Conservation (phyloP, 345 rosid species). For the Lenwebbia sp. region DNA sequence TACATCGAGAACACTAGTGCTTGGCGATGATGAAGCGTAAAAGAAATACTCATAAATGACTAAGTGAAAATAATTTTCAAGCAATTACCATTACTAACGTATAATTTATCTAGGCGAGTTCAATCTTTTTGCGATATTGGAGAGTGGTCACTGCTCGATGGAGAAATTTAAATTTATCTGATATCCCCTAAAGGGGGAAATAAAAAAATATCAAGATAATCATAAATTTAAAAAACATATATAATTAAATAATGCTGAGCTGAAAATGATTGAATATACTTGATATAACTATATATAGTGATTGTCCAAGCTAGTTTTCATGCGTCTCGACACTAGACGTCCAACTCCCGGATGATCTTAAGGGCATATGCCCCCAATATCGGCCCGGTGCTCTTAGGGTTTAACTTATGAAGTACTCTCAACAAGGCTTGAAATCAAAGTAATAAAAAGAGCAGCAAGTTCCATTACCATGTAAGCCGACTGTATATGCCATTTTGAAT, state of each 20-base stretch:
- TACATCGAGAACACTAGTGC: too few species aligned
- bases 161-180: neutral
- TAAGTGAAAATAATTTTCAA: neutral
- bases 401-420: neutral
- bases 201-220: neutral
- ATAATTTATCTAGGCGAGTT: neutral
- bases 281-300: neutral
- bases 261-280: neutral
- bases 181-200: neutral
- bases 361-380: neutral
- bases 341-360: neutral
- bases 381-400: neutral
- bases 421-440: neutral
- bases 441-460: neutral
- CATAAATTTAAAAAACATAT: neutral
- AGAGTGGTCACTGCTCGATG: fast-evolving
- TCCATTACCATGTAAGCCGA: neutral
- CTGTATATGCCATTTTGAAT: neutral
- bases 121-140: neutral
- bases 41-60: neutral
- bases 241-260: neutral
- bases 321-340: fast-evolving
- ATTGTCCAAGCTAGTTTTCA: neutral
- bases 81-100: neutral
- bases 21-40: too few species aligned